These are phyloP conservation scores for Ananas comosus DNA, from an alignment of 176 grass and related monocot genomes.

Conservation along the genomic window DNA sequence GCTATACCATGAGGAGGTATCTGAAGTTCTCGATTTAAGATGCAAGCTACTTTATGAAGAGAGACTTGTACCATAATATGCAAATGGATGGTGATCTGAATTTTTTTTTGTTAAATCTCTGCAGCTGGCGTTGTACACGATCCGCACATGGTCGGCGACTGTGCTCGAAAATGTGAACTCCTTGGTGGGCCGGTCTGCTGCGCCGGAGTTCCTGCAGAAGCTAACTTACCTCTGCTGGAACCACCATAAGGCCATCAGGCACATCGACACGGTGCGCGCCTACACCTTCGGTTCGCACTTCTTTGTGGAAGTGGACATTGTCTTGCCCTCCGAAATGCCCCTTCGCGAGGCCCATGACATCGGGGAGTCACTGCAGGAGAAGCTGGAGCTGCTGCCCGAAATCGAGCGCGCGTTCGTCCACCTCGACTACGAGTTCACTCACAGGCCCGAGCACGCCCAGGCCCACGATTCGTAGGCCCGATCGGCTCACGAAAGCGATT, in stretches of 20 bases:
- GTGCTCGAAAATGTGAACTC: slow-evolving; percentile 96
- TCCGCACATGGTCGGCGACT: slow-evolving; percentile 84
- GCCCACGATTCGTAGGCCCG: slow-evolving; percentile 47
- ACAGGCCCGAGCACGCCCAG: slow-evolving; percentile 70
- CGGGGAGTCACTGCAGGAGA: slow-evolving; percentile 90
- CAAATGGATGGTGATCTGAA: neutral
- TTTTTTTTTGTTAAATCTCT: neutral
- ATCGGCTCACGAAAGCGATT: neutral
- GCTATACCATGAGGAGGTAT: too few species aligned
- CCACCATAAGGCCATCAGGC: slow-evolving; percentile 87
- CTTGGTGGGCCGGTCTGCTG: slow-evolving; percentile 71
- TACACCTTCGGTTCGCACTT: slow-evolving; percentile 98
- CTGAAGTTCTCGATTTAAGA: too few species aligned
- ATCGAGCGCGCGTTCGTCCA: slow-evolving; percentile 96
- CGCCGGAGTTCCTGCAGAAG: slow-evolving; percentile 87
- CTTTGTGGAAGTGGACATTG: slow-evolving; percentile 94
- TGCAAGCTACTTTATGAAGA: too few species aligned
- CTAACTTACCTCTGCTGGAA: slow-evolving; percentile 96
- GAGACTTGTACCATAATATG: too few species aligned
- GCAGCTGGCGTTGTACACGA: slow-evolving; percentile 83
- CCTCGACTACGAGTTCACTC: slow-evolving; percentile 93
- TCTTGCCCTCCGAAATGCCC: slow-evolving; percentile 69
- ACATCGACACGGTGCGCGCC: slow-evolving; percentile 88
- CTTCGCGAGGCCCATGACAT: slow-evolving; percentile 87
- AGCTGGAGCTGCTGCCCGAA: slow-evolving; percentile 76